Percentiles rank a stretch among this genome's conserved stretches.
Evolutionary conservation across 257 asterid genomes (phyloP).

Genomic region (Jacaranda copaia): DNA sequence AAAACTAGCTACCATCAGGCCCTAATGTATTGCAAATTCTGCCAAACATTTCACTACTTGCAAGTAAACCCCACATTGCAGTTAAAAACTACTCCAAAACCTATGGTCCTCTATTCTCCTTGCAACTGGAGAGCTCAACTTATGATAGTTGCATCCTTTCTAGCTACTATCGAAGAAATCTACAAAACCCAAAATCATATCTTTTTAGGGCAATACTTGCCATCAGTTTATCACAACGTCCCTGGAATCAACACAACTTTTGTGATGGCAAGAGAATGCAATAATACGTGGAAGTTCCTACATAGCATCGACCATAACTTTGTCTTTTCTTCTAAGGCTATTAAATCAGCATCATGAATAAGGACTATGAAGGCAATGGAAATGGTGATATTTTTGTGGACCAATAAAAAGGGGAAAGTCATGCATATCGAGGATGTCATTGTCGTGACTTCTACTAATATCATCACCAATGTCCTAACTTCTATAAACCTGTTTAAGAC

Average conservation of each 20-base stretch:
- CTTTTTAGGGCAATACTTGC: constrained; percentile 13
- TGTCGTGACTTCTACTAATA: neutral
- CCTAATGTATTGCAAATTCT: neutral
- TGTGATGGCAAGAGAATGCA: constrained; percentile 22
- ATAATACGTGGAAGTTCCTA: constrained; percentile 26
- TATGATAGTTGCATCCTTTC: constrained; percentile 33
- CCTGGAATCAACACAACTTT: neutral
- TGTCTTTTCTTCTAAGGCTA: constrained; percentile 10
- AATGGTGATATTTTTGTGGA: neutral
- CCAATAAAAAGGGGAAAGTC: neutral
- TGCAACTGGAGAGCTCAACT: constrained; percentile 31
- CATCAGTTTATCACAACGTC: neutral
- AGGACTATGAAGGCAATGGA: constrained; percentile 1
- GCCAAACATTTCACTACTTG: neutral
- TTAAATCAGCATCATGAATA: neutral
- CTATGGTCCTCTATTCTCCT: constrained; percentile 34
- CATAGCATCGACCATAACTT: neutral
- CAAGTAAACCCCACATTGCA: constrained; percentile 27
- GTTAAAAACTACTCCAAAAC: neutral
- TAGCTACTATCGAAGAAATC: neutral
- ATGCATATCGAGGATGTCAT: constrained; percentile 27
- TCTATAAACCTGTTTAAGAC: constrained; percentile 14
- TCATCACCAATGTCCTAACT: neutral
- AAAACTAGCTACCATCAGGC: neutral
- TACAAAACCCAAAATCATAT: constrained; percentile 12